These are phyloP conservation scores for Candida hispaniensis DNA, from an alignment of 805 yeast species.

Conservation along the genomic window DNA sequence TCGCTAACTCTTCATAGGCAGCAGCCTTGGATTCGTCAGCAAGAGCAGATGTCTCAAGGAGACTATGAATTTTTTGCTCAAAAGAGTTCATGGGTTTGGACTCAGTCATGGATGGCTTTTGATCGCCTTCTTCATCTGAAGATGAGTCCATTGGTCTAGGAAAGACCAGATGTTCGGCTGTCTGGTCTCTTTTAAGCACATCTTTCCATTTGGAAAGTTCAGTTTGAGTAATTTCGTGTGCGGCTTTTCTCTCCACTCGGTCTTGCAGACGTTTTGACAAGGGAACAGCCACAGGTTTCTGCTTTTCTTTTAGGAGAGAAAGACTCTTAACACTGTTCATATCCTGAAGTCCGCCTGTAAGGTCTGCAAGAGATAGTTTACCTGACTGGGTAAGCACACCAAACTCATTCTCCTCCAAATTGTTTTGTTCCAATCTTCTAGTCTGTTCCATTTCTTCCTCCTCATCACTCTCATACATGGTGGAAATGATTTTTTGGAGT, in stretches of 20 bases:
- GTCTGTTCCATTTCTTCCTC: conserved; percentile 32
- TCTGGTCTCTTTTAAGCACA: conserved; percentile 62
- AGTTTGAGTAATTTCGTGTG: conserved; percentile 77
- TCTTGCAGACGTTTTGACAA: conserved; percentile 77
- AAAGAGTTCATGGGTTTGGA: conserved; percentile 43
- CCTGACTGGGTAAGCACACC: conserved; percentile 48
- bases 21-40: conserved; percentile 65
- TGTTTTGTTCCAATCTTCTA: conserved; percentile 41
- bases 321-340: conserved; percentile 40
- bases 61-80: conserved; percentile 51
- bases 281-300: conserved; percentile 53
- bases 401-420: conserved; percentile 57
- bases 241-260: conserved; percentile 77
- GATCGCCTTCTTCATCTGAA: conserved; percentile 29
- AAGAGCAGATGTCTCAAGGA: conserved; percentile 55
- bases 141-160: conserved; percentile 41
- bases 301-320: conserved; percentile 32
- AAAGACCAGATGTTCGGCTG: conserved; percentile 75
- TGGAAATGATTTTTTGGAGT: conserved; percentile 30
- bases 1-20: conserved; percentile 78
- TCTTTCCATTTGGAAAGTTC: conserved; percentile 88
- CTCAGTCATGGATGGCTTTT: conserved; percentile 47
- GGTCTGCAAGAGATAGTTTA: conserved; percentile 63
- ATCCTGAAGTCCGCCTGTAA: conserved; percentile 47
- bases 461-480: conserved; percentile 19